phyloP scores from a whole-genome alignment of 768 basidiomycete genomes.

The Myochromella boudieri region DNA sequence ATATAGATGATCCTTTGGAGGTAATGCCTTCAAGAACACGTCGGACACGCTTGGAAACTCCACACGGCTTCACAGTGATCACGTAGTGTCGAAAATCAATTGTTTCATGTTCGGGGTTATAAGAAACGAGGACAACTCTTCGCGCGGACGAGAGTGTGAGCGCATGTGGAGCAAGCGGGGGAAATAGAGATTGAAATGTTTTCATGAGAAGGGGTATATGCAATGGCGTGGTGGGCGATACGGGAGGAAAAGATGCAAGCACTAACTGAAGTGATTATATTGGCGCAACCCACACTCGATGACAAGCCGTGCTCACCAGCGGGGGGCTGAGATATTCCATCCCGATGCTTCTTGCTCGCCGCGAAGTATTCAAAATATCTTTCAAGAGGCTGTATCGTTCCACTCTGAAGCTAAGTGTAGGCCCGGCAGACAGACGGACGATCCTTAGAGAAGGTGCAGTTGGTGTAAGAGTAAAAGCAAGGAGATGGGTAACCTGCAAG shows the following conservation, averaged over 20 bases:
- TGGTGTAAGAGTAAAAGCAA: constrained; percentile 88
- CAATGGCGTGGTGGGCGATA: constrained; percentile 70
- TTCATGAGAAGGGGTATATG: constrained; percentile 93
- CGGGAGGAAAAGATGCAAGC: constrained; percentile 81
- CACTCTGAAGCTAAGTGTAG: constrained; percentile 90
- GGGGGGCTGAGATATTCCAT: constrained; percentile 92
- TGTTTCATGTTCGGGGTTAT: constrained; percentile 82
- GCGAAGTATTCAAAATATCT: constrained; percentile 68
- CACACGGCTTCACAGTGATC: constrained; percentile 93
- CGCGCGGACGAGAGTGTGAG: constrained; percentile 87
- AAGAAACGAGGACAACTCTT: constrained; percentile 89
- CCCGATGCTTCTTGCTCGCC: constrained; percentile 72
- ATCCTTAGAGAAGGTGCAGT: constrained; percentile 86
- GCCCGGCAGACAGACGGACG: constrained; percentile 84
- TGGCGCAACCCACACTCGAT: background rate
- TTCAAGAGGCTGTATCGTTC: constrained; percentile 92
- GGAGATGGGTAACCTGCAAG: constrained; percentile 87
- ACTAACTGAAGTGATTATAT: constrained; percentile 65
- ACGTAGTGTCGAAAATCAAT: constrained; percentile 93
- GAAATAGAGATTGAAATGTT: constrained; percentile 95
- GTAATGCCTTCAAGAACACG: constrained; percentile 71
- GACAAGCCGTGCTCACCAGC: constrained; percentile 53
- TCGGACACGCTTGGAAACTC: constrained; percentile 89
- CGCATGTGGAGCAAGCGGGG: constrained; percentile 82
- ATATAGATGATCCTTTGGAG: constrained; percentile 29